These are phyloP conservation scores for Vinca major DNA, from an alignment of 305 asterid species.

Conservation along the genomic window DNA sequence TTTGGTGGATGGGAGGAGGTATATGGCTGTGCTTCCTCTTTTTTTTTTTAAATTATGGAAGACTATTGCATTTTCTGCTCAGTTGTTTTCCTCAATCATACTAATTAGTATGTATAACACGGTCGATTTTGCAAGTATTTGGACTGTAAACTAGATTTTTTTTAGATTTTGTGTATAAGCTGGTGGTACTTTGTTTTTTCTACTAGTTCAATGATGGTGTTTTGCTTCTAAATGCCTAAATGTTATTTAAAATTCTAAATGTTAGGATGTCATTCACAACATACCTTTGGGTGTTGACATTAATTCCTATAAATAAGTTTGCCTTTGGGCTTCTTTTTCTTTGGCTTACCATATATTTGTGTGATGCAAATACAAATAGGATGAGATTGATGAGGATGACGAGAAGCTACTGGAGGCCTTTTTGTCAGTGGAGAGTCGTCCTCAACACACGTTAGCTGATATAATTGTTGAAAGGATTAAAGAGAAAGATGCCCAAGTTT, in stretches of 20 bases:
- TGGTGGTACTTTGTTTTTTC: not conserved
- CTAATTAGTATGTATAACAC: too few species aligned
- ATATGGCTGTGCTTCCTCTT: not conserved
- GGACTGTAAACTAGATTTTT: not conserved
- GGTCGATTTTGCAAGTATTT: not conserved
- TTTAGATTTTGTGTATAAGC: not conserved
- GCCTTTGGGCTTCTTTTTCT: not conserved
- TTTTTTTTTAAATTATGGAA: not conserved
- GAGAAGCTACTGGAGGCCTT: constrained; percentile 64
- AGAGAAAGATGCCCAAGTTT: constrained; percentile 63
- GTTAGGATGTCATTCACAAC: not conserved
- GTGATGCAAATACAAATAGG: constrained; percentile 27
- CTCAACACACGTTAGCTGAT: constrained; percentile 75
- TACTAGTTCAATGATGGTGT: not conserved
- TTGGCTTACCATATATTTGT: constrained; percentile 1
- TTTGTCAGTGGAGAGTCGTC: constrained; percentile 45
- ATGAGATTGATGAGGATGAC: constrained; percentile 62
- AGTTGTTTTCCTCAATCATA: not conserved
- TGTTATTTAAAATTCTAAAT: not conserved
- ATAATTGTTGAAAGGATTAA: constrained; percentile 57
- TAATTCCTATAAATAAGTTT: not conserved
- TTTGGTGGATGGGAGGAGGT: constrained; percentile 59
- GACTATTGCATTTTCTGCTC: not conserved
- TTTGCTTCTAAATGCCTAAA: not conserved
- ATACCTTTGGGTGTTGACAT: too few species aligned